Conservation (phyloP, 2,329 filamentous ascomycete species). For the Hypoxylon sp. region DNA sequence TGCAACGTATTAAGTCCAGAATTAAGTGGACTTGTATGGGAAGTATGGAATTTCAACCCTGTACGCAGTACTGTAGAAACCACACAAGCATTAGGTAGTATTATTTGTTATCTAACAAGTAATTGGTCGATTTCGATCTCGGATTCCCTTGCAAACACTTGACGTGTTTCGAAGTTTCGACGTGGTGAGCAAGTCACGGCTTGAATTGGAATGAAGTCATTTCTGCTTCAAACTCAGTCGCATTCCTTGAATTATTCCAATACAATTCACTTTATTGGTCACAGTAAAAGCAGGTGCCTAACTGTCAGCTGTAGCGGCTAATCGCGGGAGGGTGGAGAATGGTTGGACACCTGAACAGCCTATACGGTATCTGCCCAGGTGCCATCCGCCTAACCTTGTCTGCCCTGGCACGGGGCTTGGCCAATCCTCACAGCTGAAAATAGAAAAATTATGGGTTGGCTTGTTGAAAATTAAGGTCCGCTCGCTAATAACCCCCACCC, state of each 20-base stretch:
- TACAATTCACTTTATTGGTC: constrained; percentile 17
- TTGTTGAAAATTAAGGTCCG: constrained; percentile 35
- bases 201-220: constrained; percentile 34
- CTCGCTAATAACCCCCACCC: constrained; percentile 29
- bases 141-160: not conserved
- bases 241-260: constrained; percentile 22
- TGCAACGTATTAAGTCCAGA: constrained; percentile 21
- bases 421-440: constrained; percentile 35
- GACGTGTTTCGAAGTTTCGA: not conserved
- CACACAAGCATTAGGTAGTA: not conserved
- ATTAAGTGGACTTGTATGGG: constrained; percentile 2
- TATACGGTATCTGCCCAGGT: constrained; percentile 14
- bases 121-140: not conserved
- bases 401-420: constrained; percentile 17
- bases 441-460: constrained; percentile 26
- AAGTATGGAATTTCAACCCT: constrained; percentile 16
- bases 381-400: constrained; percentile 10
- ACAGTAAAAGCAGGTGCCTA: constrained; percentile 16
- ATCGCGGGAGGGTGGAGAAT: constrained; percentile 27
- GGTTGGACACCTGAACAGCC: constrained; percentile 37
- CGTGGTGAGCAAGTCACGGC: constrained; percentile 12
- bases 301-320: constrained; percentile 40
- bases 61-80: not conserved
- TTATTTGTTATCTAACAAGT: not conserved
- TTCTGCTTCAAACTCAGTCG: constrained; percentile 5